These are phyloP conservation scores for Lathyrus sativus DNA, from an alignment of 306 rosid genomes.

Conservation along the genomic window DNA sequence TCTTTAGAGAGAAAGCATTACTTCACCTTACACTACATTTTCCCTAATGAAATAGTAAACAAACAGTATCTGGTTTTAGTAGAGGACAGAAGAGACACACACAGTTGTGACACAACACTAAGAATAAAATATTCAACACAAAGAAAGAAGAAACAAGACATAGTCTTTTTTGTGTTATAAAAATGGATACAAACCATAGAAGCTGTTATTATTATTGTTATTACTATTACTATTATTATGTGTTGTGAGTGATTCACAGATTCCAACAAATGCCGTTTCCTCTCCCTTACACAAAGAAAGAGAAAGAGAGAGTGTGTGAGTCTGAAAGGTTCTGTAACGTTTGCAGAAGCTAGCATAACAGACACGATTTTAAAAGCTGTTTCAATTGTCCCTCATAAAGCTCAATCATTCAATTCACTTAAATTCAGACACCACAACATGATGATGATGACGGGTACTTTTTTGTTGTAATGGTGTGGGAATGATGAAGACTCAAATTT, in stretches of 20 bases:
- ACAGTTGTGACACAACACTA: constrained; percentile 27
- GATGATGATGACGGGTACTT: not conserved
- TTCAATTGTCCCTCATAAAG: constrained; percentile 16
- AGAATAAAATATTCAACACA: constrained; percentile 7
- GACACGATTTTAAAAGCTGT: constrained; percentile 28
- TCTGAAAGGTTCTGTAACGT: constrained; percentile 24
- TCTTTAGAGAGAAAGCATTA: not conserved
- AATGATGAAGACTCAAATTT: not conserved
- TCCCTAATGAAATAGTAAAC: not conserved
- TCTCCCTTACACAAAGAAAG: not conserved
- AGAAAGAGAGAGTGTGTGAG: not conserved
- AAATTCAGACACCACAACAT: not conserved
- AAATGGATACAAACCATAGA: constrained; percentile 22
- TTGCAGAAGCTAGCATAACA: constrained; percentile 20
- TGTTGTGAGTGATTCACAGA: constrained; percentile 8
- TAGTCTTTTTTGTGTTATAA: constrained; percentile 20
- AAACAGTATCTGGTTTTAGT: not conserved
- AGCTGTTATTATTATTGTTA: not conserved
- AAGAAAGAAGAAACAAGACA: not conserved
- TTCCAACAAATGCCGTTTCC: constrained; percentile 36
- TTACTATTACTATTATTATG: too few species aligned
- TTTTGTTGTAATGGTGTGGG: not conserved
- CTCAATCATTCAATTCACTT: constrained; percentile 21
- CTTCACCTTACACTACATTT: constrained; percentile 1
- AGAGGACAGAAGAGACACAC: constrained; percentile 16